phyloP scores from a whole-genome alignment of 2,329 filamentous ascomycete species.

The Colletotrichum truncatum region DNA sequence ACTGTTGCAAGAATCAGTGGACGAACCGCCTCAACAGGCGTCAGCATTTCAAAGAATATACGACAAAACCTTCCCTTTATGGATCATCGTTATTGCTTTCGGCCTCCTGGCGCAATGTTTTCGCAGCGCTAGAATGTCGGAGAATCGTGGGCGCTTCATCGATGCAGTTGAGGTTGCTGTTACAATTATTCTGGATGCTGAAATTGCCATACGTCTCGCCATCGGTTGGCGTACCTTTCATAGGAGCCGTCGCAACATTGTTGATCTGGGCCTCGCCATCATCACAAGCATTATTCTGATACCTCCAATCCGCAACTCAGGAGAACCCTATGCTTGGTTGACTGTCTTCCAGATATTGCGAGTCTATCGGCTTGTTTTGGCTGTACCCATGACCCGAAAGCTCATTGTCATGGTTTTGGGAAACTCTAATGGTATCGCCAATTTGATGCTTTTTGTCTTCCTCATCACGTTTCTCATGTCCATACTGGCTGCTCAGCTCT shows the following conservation, averaged over 20 bases:
- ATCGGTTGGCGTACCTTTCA: constrained; percentile 86
- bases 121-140: constrained; percentile 80
- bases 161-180: constrained; percentile 77
- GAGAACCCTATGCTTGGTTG: constrained; percentile 83
- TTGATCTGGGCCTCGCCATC: constrained; percentile 83
- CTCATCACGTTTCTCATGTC: constrained; percentile 93
- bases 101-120: constrained; percentile 83
- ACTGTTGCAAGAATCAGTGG: constrained; percentile 33
- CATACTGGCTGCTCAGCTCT: constrained; percentile 92
- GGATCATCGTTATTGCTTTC: constrained; percentile 82
- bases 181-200: constrained; percentile 80
- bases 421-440: constrained; percentile 90
- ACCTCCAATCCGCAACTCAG: constrained; percentile 78
- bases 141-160: constrained; percentile 69
- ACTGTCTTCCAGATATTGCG: constrained; percentile 93
- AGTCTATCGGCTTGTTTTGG: constrained; percentile 90
- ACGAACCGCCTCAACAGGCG: constrained; percentile 35
- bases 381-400: constrained; percentile 85
- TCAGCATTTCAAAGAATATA: constrained; percentile 75
- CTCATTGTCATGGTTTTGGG: constrained; percentile 89
- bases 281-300: constrained; percentile 87
- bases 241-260: constrained; percentile 75
- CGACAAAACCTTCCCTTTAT: constrained; percentile 77
- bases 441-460: constrained; percentile 96
- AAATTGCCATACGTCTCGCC: constrained; percentile 82